These are phyloP conservation scores for Clarkia xantiana DNA, from an alignment of 345 rosid species.

Conservation along the genomic window DNA sequence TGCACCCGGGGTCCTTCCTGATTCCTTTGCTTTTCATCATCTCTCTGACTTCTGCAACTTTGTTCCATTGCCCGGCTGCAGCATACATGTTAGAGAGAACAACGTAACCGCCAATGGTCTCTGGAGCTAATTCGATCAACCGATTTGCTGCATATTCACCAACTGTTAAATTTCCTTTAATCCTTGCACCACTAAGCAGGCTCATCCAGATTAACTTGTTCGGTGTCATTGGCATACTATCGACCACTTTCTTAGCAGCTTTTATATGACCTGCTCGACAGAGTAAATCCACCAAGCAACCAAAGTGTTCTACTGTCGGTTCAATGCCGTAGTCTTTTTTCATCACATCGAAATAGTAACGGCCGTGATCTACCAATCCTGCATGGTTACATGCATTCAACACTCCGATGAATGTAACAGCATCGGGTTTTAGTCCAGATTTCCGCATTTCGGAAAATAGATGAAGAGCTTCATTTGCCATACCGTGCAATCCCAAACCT, in stretches of 20 bases:
- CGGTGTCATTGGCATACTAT: slow-evolving; percentile 43
- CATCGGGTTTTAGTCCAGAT: slow-evolving; percentile 27
- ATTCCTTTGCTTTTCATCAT: slow-evolving; percentile 33
- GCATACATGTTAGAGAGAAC: slow-evolving; percentile 54
- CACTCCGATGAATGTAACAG: slow-evolving; percentile 52
- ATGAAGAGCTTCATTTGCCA: slow-evolving; percentile 31
- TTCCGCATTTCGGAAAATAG: slow-evolving; percentile 32
- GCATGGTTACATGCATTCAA: slow-evolving; percentile 59
- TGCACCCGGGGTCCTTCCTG: slow-evolving; percentile 34
- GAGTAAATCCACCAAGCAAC: slow-evolving; percentile 47
- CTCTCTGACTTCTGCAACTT: slow-evolving; percentile 37
- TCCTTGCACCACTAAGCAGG: slow-evolving; percentile 39
- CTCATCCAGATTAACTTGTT: slow-evolving; percentile 53
- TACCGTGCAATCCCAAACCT: slow-evolving; percentile 57
- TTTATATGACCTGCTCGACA: slow-evolving; percentile 44
- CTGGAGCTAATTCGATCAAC: slow-evolving; percentile 35
- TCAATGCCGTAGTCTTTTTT: slow-evolving; percentile 28
- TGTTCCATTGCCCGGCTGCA: slow-evolving; percentile 40
- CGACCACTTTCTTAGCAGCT: slow-evolving; percentile 39
- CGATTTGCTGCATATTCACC: slow-evolving; percentile 47
- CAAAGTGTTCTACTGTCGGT: slow-evolving; percentile 45
- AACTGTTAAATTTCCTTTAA: slow-evolving; percentile 23
- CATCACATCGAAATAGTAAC: slow-evolving; percentile 37
- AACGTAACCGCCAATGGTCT: slow-evolving; percentile 36
- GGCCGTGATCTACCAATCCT: slow-evolving; percentile 52